Evolutionary conservation across 1,284 basidiomycete genomes (phyloP), one percentile per base, ranked within the genome.

Genomic region (Moniliophthora roreri): DNA sequence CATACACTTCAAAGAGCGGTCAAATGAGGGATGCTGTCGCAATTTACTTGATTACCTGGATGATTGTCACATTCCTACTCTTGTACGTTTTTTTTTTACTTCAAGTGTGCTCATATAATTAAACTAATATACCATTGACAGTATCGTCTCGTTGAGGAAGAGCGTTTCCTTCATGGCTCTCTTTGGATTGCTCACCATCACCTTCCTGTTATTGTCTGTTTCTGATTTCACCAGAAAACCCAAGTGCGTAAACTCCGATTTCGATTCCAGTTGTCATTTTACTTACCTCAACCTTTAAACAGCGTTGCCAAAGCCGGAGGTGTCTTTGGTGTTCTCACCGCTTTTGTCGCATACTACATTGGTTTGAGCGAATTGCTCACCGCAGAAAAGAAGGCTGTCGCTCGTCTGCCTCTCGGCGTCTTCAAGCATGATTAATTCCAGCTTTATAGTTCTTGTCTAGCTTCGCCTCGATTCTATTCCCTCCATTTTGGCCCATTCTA

Each of bases 141-240:
- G 87, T 38, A 60, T 91, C 50, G 86, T 80, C 1, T 73, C 85
- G 0, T 68, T 91, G 8, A 81, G 87, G 51, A 84, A 83, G 40
- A 90, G 82, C 51, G 48, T 89, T 28, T 82, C 80, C 1, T 80
- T 93, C 51, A 75, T 85, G 40, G 63, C 76, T 2, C 77, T 96
- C 24, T 90, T 98, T 72, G 77, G 82, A 66, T 84, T 83, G 74
- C 80, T 97, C 4, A 77, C 82, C 26, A 26, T 82, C 34, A 85
- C 87, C 0, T 87, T 89, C 68, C 63, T 81, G 41, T 60, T 85
- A 18, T 77, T 89, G 38, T 82, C 79, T 1, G 66, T 70, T 18
- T 78, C 76, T 61, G 62, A 73, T 57, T 79, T 73, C 62, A 63
- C 65, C 1, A 65, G 55, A 3, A 66, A 56, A 15, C 49, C 51